These are phyloP conservation scores for Ustulina deusta DNA, from an alignment of 2,329 filamentous ascomycete genomes.

Conservation along the genomic window DNA sequence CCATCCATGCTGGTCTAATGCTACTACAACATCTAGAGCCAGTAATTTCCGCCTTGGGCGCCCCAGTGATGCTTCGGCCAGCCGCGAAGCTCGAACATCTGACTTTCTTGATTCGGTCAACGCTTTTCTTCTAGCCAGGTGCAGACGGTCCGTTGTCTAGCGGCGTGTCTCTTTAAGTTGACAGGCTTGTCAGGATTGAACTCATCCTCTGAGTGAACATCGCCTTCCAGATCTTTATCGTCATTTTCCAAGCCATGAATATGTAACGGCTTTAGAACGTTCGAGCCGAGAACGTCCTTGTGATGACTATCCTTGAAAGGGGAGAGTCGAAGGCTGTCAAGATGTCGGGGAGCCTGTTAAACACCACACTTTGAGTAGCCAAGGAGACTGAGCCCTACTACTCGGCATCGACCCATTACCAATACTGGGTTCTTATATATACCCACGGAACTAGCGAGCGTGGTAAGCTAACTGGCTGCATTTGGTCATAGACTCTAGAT, in stretches of 20 bases:
- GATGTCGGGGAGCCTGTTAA: neutral
- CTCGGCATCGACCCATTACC: neutral
- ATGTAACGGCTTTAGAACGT: neutral
- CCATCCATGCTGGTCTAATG: neutral
- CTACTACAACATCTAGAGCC: slow-evolving; percentile 1
- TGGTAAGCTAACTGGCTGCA: neutral
- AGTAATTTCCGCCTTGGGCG: neutral
- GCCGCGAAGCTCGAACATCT: neutral
- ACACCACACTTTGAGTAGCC: neutral
- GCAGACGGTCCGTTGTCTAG: neutral
- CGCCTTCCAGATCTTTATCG: neutral
- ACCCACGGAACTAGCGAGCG: neutral
- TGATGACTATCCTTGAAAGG: neutral
- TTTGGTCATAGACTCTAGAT: neutral
- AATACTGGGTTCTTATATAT: neutral
- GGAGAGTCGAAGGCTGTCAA: neutral
- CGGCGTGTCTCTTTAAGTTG: neutral
- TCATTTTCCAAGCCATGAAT: neutral
- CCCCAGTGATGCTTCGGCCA: neutral
- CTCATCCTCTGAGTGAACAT: no score
- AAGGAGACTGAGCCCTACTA: neutral
- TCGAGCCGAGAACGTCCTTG: neutral
- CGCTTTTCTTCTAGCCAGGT: neutral
- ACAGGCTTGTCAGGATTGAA: no score
- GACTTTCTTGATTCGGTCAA: neutral